Evolutionary conservation across 306 rosid genomes (phyloP).

Genomic region (Cucumis melo): DNA sequence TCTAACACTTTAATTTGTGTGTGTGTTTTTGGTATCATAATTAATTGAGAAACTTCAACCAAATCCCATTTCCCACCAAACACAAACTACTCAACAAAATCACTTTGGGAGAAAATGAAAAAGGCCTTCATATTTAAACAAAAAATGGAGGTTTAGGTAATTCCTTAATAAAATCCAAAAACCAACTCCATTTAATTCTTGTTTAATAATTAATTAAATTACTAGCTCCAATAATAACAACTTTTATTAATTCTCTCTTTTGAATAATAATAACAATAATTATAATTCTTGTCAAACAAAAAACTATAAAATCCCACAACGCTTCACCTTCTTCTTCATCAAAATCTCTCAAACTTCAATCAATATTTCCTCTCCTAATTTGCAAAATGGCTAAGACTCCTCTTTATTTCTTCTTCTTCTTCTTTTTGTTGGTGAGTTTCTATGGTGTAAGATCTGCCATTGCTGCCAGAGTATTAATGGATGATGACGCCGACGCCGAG

Average conservation of each 20-base stretch:
- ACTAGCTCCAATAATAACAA: background rate
- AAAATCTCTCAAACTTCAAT: background rate
- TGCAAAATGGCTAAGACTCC: conserved; percentile 16
- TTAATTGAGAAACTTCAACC: background rate
- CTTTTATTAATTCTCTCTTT: background rate
- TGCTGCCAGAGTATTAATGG: conserved; percentile 26
- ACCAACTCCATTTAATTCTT: background rate
- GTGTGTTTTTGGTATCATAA: background rate
- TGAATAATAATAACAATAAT: background rate
- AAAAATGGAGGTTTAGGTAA: background rate
- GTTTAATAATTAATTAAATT: background rate
- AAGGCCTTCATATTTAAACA: background rate
- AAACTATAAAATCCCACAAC: background rate
- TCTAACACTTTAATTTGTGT: too few relatives aligned
- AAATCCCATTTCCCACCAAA: background rate
- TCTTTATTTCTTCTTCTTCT: conserved; percentile 3
- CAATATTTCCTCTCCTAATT: background rate
- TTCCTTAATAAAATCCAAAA: background rate
- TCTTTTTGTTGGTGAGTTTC: conserved; percentile 19
- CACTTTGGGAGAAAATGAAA: background rate
- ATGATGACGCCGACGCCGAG: conserved; percentile 19
- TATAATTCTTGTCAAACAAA: background rate
- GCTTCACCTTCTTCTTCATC: background rate
- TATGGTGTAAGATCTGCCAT: conserved; percentile 8
- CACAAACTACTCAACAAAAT: background rate